Evolutionary conservation across 1,284 basidiomycete genomes (phyloP).

Genomic region (Melampsora americana): DNA sequence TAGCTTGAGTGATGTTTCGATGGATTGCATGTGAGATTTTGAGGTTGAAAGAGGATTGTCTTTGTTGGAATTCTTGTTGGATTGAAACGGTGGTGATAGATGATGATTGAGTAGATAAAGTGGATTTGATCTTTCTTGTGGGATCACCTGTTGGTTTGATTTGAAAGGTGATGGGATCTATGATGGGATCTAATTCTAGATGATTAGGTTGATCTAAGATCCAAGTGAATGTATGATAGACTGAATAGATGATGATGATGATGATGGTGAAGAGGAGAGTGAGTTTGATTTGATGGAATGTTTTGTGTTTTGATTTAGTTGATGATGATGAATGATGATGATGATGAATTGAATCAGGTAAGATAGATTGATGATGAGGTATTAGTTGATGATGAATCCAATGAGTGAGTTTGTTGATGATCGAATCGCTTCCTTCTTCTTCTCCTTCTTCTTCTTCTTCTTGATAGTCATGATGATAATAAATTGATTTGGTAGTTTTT

Average conservation of each 20-base stretch:
- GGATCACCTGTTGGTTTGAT: constrained; percentile 19
- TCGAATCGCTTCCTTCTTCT: no score
- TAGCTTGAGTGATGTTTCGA: constrained; percentile 16
- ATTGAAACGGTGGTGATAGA: not conserved
- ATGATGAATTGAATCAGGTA: no score
- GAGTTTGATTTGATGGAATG: no score
- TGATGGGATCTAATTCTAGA: constrained; percentile 29
- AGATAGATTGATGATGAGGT: no score
- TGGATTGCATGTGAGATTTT: constrained; percentile 30
- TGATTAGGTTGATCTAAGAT: constrained; percentile 17
- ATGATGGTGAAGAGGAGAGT: constrained; percentile 6
- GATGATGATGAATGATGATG: no score
- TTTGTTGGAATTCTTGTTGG: not conserved
- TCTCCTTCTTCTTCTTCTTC: no score
- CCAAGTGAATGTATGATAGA: constrained; percentile 11
- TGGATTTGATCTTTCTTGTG: not conserved
- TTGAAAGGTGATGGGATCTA: constrained; percentile 24
- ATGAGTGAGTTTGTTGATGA: no score
- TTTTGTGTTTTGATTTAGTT: no score
- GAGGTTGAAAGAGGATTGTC: constrained; percentile 9
- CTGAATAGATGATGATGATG: not conserved
- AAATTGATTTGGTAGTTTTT: no score
- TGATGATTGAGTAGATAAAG: not conserved
- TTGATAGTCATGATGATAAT: no score
- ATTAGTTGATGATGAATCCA: no score